Base-by-base conservation (phyloP, 257 asterid species). In the Gynochthodes officinalis region DNA sequence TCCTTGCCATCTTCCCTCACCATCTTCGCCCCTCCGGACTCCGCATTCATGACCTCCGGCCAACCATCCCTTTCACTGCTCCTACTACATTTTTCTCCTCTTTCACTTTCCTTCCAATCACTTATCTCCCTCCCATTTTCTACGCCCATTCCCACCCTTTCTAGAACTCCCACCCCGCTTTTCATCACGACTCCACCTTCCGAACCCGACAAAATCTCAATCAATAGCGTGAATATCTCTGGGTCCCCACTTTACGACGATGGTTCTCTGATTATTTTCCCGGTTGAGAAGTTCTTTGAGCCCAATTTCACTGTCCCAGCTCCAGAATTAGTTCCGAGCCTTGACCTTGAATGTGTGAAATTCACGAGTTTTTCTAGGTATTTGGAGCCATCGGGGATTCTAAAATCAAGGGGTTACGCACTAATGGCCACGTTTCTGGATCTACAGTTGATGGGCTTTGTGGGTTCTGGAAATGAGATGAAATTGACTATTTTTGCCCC, bases 11-110 rank as follows among this genome's bases (percentile, higher is more conserved):
- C 70, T 35, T 18, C 86, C 42, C 84, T 89, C 72, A 90, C 97
- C 43, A 78, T 93, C 28, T 93, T 93, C 85, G 75, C 95, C 4
- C 98, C 97, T 40, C 95, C 96, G 23, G 87, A 92, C 75, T 42
- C 87, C 42, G 80, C 90, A 73, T 92, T 92, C 69, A 13, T 43
- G 59, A 7, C 74, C 32, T 44, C 55, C 71, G 97, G 96, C 19
- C 97, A 93, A 75, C 98, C 97, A 0, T 79, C 98, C 0, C 89
- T 87, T 67, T 55, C 87, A 4, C 86, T 68, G 37, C 86, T 90
- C 74, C 96, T 86, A 61, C 92, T 87, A 61, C 98, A 93, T 65
- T 81, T 93, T 61, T 86, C 96, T 66, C 95, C 97, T 0, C 72
- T 93, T 27, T 82, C 87, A 0, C 82, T 93, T 70, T 84, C 98